A percentile compares a stretch with the other conserved stretches of the same genome.
These are phyloP conservation scores for Petasospora fabianii DNA, from an alignment of 1,139 yeast species.

Conservation along the genomic window DNA sequence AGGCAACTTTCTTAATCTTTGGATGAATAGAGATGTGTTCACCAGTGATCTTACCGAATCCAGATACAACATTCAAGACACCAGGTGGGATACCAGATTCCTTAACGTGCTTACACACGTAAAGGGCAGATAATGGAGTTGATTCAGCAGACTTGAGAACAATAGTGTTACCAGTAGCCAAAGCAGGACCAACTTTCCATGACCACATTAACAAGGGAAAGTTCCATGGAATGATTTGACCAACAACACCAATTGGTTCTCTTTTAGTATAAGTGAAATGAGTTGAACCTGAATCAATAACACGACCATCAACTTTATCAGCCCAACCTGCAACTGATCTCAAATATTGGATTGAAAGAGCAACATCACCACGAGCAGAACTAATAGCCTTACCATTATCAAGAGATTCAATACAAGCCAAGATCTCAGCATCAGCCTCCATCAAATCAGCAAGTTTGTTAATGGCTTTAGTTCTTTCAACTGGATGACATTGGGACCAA, in stretches of 20 bases:
- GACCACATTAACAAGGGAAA: conserved; percentile 83
- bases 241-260: conserved; percentile 80
- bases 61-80: conserved; percentile 71
- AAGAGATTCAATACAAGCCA: conserved; percentile 74
- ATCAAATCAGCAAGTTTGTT: conserved; percentile 63
- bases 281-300: conserved; percentile 60
- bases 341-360: conserved; percentile 50
- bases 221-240: conserved; percentile 86
- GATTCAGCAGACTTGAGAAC: conserved; percentile 81
- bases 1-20: conserved; percentile 72
- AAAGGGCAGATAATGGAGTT: conserved; percentile 77
- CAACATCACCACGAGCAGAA: conserved; percentile 56
- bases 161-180: conserved; percentile 78
- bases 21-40: conserved; percentile 66
- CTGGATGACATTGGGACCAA: conserved; percentile 47
- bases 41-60: conserved; percentile 75
- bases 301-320: conserved; percentile 66
- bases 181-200: conserved; percentile 85
- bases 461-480: conserved; percentile 53
- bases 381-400: conserved; percentile 76
- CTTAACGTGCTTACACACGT: conserved; percentile 53
- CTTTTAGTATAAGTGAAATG: conserved; percentile 58
- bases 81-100: conserved; percentile 82
- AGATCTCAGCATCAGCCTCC: conserved; percentile 54
- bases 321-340: conserved; percentile 83